Evolutionary conservation across 192 early-diverging fungal species (phyloP).

Genomic region (Powellomyces hirtus): DNA sequence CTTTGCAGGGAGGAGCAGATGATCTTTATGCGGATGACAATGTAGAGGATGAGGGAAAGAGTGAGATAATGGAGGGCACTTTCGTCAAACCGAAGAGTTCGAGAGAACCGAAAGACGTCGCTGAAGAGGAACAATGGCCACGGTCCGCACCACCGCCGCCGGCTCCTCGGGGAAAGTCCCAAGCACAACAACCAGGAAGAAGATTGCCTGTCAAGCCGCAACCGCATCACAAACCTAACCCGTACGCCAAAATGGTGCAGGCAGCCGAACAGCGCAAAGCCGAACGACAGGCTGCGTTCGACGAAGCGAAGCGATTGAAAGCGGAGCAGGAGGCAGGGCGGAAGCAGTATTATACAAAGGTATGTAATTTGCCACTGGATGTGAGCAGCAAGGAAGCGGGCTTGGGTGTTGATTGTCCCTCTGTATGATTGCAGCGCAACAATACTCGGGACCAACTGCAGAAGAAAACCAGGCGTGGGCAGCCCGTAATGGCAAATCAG

Average conservation of each 20-base stretch:
- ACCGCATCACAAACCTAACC: slow-evolving; percentile 18
- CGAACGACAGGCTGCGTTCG: slow-evolving; percentile 17
- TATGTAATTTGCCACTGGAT: neutral
- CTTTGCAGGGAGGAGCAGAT: slow-evolving; percentile 5
- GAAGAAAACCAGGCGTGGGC: slow-evolving; percentile 37
- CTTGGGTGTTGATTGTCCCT: neutral
- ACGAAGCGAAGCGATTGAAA: slow-evolving; percentile 11
- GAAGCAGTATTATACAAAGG: slow-evolving; percentile 22
- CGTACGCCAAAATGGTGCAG: slow-evolving; percentile 11
- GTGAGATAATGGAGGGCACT: neutral
- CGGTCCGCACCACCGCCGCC: neutral
- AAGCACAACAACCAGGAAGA: neutral
- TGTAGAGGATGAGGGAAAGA: neutral
- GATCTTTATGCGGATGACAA: neutral
- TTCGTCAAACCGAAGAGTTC: neutral
- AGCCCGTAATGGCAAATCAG: slow-evolving; percentile 41
- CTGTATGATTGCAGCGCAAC: slow-evolving; percentile 13
- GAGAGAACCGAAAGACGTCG: neutral
- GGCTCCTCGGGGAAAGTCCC: neutral
- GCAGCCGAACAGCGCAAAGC: slow-evolving; percentile 8
- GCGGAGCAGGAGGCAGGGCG: slow-evolving; percentile 6
- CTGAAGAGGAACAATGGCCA: neutral
- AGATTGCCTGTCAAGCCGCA: neutral
- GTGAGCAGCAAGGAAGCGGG: no score
- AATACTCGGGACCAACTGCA: slow-evolving; percentile 11